phyloP scores from a whole-genome alignment of 1,284 basidiomycete genomes.

The Grifola frondosa region DNA sequence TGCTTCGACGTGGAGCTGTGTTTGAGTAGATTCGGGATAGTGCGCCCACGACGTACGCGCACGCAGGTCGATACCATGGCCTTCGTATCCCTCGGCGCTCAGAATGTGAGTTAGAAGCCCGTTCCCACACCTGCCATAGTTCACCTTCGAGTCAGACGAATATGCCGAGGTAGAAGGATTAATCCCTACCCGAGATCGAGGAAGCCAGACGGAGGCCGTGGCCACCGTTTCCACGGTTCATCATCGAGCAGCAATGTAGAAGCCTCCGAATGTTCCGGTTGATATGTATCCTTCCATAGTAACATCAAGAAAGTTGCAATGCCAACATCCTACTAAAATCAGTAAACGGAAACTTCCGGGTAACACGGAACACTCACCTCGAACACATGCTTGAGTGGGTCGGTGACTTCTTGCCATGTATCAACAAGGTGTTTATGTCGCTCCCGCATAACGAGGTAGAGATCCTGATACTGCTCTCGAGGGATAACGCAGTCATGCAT shows the following conservation, averaged over 20 bases:
- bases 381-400: conserved; percentile 86
- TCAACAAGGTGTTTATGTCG: conserved; percentile 74
- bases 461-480: conserved; percentile 82
- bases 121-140: conserved; percentile 71
- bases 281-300: conserved; percentile 80
- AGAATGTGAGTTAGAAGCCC: conserved; percentile 89
- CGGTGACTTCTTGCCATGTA: conserved; percentile 78
- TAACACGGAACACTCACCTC: conserved; percentile 48
- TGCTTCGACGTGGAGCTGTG: conserved; percentile 58
- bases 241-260: too few species aligned
- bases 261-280: conserved; percentile 22
- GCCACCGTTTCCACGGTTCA: conserved; percentile 70
- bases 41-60: conserved; percentile 67
- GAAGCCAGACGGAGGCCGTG: conserved; percentile 80
- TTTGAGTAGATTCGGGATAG: conserved; percentile 64
- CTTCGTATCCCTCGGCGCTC: conserved; percentile 77
- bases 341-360: neutral
- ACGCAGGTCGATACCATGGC: conserved; percentile 84
- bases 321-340: conserved; percentile 69
- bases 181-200: conserved; percentile 76
- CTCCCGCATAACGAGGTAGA: conserved; percentile 85
- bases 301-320: conserved; percentile 92
- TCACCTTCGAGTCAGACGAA: neutral
- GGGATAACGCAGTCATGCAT: conserved; percentile 81
- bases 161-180: neutral